These are phyloP conservation scores for Phytophthora chlamydospora DNA, from an alignment of 352 stramenopile species.

Conservation along the genomic window DNA sequence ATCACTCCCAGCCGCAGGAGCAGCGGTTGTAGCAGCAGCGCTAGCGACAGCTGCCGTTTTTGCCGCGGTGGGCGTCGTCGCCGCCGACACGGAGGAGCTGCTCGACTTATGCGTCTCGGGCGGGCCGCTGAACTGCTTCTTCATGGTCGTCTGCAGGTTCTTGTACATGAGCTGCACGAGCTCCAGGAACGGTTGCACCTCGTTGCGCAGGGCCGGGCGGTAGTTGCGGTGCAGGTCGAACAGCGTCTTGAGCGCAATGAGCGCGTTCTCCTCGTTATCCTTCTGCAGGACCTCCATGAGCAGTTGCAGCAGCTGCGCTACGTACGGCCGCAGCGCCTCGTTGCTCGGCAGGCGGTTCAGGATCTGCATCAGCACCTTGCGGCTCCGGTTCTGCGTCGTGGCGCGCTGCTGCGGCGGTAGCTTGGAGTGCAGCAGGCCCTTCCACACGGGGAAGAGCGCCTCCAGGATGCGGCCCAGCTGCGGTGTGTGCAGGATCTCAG, in stretches of 20 bases:
- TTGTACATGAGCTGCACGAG: slow-evolving; percentile 92
- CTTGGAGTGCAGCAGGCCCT: slow-evolving; percentile 79
- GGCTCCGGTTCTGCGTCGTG: slow-evolving; percentile 87
- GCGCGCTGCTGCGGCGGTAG: slow-evolving; percentile 76
- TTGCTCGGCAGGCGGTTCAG: slow-evolving; percentile 95
- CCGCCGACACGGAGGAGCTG: slow-evolving; percentile 15
- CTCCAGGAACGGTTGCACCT: slow-evolving; percentile 91
- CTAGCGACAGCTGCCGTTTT: slow-evolving; percentile 21
- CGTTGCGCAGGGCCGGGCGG: slow-evolving; percentile 83
- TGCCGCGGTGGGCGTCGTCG: slow-evolving; percentile 27
- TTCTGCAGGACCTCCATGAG: slow-evolving; percentile 93
- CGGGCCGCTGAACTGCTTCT: slow-evolving; percentile 83
- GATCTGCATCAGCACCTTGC: slow-evolving; percentile 95
- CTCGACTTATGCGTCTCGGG: slow-evolving; percentile 41
- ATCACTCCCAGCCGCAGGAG: slow-evolving; percentile 9
- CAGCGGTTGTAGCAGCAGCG: slow-evolving; percentile 13
- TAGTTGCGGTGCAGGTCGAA: slow-evolving; percentile 98
- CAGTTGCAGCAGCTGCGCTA: slow-evolving; percentile 91
- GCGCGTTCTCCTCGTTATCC: slow-evolving; percentile 98
- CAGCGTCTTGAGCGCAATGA: slow-evolving; percentile 95
- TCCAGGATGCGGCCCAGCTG: slow-evolving; percentile 93
- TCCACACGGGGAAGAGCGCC: slow-evolving; percentile 91
- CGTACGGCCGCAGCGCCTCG: slow-evolving; percentile 94
- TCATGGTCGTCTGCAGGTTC: slow-evolving; percentile 82
- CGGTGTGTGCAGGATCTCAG: slow-evolving; percentile 88